phyloP scores from a whole-genome alignment of 208 protist species.

The Blechomonas ayalai region DNA sequence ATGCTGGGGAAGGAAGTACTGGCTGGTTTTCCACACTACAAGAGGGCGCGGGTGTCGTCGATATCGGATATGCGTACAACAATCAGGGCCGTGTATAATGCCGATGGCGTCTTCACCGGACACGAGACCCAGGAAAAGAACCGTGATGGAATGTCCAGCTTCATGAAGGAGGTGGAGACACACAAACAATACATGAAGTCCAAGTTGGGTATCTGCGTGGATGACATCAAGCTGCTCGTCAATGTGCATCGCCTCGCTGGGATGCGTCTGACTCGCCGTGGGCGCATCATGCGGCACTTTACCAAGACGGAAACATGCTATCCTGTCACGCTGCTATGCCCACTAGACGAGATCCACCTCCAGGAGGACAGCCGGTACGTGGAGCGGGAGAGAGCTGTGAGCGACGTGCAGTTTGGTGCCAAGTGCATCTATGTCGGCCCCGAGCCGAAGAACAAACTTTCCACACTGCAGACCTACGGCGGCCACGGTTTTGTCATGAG shows the following conservation, averaged over 20 bases:
- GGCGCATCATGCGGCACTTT: conserved; percentile 61
- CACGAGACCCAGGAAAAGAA: conserved; percentile 46
- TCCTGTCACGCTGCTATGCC: conserved; percentile 49
- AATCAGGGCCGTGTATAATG: conserved; percentile 40
- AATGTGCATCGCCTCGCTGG: conserved; percentile 81
- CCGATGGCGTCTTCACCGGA: conserved; percentile 50
- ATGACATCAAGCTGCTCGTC: conserved; percentile 50
- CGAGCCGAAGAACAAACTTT: conserved; percentile 42
- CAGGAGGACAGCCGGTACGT: conserved; percentile 63
- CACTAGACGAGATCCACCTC: conserved; percentile 53
- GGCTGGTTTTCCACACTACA: conserved; percentile 85
- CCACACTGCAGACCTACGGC: conserved; percentile 27
- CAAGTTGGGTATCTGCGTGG: conserved; percentile 67
- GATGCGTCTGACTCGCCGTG: conserved; percentile 52
- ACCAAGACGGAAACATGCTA: conserved; percentile 71
- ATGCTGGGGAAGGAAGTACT: conserved; percentile 76
- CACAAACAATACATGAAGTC: conserved; percentile 71
- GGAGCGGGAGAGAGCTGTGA: conserved; percentile 53
- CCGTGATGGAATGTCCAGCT: conserved; percentile 51
- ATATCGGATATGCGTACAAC: conserved; percentile 45
- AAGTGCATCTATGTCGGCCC: conserved; percentile 70
- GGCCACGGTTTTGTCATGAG: conserved; percentile 36
- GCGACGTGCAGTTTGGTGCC: conserved; percentile 38
- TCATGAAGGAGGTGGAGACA: conserved; percentile 60
- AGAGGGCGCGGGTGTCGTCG: conserved; percentile 66